A percentile compares a stretch with the other conserved stretches of the same genome.
These are phyloP conservation scores for Sparassis latifolia DNA, from an alignment of 1,284 basidiomycete genomes.

Conservation along the genomic window DNA sequence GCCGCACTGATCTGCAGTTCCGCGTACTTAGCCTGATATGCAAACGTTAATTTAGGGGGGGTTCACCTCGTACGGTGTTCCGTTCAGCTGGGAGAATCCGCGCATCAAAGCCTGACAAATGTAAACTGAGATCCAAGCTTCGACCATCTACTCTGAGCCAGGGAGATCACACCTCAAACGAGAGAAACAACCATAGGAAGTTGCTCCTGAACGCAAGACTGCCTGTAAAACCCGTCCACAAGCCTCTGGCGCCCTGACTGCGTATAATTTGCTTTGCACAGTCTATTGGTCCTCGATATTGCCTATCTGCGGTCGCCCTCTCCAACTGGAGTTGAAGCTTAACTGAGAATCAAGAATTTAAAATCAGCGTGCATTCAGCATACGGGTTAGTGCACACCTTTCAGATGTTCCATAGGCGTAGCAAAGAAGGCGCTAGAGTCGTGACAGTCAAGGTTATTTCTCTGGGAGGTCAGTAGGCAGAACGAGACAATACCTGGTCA, in stretches of 20 bases:
- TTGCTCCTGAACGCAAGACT: slow-evolving; percentile 57
- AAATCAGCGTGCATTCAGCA: slow-evolving; percentile 1
- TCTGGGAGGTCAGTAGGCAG: background rate
- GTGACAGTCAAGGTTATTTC: background rate
- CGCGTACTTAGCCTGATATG: background rate
- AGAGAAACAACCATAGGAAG: slow-evolving; percentile 66
- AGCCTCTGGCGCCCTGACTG: slow-evolving; percentile 47
- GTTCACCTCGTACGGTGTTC: slow-evolving; percentile 48
- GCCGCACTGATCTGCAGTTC: slow-evolving; percentile 49
- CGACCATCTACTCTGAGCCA: background rate
- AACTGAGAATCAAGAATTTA: slow-evolving; percentile 34
- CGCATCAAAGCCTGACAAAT: slow-evolving; percentile 50
- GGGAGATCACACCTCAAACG: slow-evolving; percentile 43
- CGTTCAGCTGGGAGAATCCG: slow-evolving; percentile 40
- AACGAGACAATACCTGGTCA: slow-evolving; percentile 48
- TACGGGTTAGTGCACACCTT: slow-evolving; percentile 35
- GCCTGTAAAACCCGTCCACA: slow-evolving; percentile 62
- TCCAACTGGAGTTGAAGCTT: slow-evolving; percentile 74
- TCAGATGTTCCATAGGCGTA: slow-evolving; percentile 68
- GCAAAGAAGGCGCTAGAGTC: slow-evolving; percentile 50
- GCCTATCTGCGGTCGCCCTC: slow-evolving; percentile 43
- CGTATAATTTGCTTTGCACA: slow-evolving; percentile 50
- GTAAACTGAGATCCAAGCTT: background rate
- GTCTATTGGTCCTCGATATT: slow-evolving; percentile 62
- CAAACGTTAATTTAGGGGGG: background rate